These are phyloP conservation scores for Agroathelia rolfsii DNA, from an alignment of 1,284 basidiomycete species.

Conservation along the genomic window DNA sequence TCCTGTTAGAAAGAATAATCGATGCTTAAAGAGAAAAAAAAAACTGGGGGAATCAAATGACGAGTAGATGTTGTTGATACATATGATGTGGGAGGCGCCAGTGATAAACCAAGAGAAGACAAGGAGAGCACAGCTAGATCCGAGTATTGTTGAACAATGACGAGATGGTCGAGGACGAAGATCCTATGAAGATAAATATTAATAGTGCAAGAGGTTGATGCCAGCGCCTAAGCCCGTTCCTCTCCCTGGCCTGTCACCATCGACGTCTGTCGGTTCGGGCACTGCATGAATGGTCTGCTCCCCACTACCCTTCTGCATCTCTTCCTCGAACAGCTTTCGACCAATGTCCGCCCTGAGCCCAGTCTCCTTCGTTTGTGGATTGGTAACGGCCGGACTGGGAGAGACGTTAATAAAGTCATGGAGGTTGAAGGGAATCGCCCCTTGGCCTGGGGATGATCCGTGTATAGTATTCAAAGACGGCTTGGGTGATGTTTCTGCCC, in stretches of 20 bases:
- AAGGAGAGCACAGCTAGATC: too few relatives aligned
- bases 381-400: slow-evolving; percentile 41
- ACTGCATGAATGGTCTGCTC: slow-evolving; percentile 4
- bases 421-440: slow-evolving; percentile 44
- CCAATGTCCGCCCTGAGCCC: slow-evolving; percentile 52
- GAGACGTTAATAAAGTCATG: slow-evolving; percentile 67
- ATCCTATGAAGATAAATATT: slow-evolving; percentile 4
- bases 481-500: slow-evolving; percentile 11
- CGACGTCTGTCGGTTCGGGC: not conserved
- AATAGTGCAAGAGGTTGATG: slow-evolving; percentile 39
- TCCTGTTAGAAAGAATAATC: too few relatives aligned
- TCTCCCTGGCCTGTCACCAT: slow-evolving; percentile 10
- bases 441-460: slow-evolving; percentile 9
- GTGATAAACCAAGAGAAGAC: too few relatives aligned
- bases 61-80: too few relatives aligned
- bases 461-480: slow-evolving; percentile 7
- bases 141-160: too few relatives aligned
- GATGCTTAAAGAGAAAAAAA: too few relatives aligned
- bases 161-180: slow-evolving; percentile 13
- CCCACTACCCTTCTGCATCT: slow-evolving; percentile 35
- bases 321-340: slow-evolving; percentile 61
- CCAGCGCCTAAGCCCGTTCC: slow-evolving; percentile 32
- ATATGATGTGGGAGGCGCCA: too few relatives aligned
- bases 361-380: slow-evolving; percentile 26
- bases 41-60: too few relatives aligned